Evolutionary conservation across 345 rosid species (phyloP), one percentile per base, ranked within the genome.

Genomic region (Anastatica hierochuntica): DNA sequence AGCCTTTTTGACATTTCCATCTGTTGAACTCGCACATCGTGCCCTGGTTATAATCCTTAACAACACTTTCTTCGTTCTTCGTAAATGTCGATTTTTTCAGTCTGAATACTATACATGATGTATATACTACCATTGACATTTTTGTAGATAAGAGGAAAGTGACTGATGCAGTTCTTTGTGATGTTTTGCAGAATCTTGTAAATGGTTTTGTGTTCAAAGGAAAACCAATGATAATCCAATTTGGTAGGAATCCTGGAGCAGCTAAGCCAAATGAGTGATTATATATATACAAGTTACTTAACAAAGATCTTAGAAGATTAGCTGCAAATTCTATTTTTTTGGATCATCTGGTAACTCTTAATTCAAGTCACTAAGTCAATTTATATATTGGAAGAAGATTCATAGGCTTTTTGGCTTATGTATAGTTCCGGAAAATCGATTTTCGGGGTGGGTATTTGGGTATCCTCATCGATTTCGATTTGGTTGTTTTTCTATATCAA

Each of bases 1-100:
- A 74, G 98, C 98, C 31, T 92, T 88, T 64, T 79, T 92, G 66
- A 88, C 96, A 31, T 92, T 92, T 72, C 95, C 94, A 56, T 81
- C 94, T 0, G 71, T 76, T 65, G 96, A 92, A 70, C 78, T 88
- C 62, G 95, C 95, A 17, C 96, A 79, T 49, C 74, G 26, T 58
- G 94, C 94, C 48, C 69, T 92, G 95, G 95, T 88, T n/a, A 72
- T 49, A 81, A 54, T 65, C 64, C 29, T 43, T 24, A 12, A n/a
- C 12, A 20, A 36, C 47, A 57, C 44, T 53, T 21, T 60, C 43
- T 21, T 60, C n/a, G 43, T 37, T 50, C 15, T 27, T 17, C 29
- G 14, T 27, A 37, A 46, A 18, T 55, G 2, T 19, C 23, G 14
- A 20, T 23, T 58, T n/a, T n/a, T n/a, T n/a, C n/a, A n/a, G n/a